phyloP scores from a whole-genome alignment of 139 green algal species.

The Chlorella ohadii region DNA sequence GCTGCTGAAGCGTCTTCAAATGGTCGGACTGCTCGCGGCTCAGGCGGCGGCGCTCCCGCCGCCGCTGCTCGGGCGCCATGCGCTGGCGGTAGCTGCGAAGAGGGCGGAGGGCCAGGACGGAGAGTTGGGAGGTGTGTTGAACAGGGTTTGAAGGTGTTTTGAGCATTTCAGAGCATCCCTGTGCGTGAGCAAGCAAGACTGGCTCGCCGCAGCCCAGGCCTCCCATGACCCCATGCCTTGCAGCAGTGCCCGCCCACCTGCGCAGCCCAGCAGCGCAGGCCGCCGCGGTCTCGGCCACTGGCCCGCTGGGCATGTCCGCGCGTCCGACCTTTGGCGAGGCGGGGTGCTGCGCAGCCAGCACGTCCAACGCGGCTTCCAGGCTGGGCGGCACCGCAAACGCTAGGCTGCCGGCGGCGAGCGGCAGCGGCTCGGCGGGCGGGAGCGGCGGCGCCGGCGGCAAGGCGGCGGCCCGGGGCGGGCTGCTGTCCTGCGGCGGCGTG shows the following conservation, averaged over 20 bases:
- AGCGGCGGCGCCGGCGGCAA: not conserved
- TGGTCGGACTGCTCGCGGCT: slow-evolving; percentile 1
- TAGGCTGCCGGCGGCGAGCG: not conserved
- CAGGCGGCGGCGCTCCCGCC: not conserved
- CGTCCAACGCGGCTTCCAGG: not conserved
- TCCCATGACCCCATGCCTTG: no score
- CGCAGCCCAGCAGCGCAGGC: not conserved
- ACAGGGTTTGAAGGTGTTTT: no score
- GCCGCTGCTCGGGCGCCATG: not conserved
- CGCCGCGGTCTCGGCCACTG: no score
- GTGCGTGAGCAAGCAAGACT: no score
- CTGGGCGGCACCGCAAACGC: not conserved
- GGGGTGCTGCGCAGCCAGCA: not conserved
- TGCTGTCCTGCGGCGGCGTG: no score
- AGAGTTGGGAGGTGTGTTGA: not conserved
- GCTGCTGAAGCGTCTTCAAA: not conserved
- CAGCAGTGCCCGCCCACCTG: not conserved
- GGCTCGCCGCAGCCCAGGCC: no score
- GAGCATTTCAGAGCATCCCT: no score
- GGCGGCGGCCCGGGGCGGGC: no score
- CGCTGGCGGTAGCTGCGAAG: not conserved
- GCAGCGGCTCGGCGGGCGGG: not conserved
- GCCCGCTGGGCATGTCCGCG: no score
- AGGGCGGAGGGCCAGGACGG: not conserved
- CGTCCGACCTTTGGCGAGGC: not conserved